Evolutionary conservation across 2,329 filamentous ascomycete genomes (phyloP), one percentile per base, ranked within the genome.

Genomic region (Neocucurbitaria cava): DNA sequence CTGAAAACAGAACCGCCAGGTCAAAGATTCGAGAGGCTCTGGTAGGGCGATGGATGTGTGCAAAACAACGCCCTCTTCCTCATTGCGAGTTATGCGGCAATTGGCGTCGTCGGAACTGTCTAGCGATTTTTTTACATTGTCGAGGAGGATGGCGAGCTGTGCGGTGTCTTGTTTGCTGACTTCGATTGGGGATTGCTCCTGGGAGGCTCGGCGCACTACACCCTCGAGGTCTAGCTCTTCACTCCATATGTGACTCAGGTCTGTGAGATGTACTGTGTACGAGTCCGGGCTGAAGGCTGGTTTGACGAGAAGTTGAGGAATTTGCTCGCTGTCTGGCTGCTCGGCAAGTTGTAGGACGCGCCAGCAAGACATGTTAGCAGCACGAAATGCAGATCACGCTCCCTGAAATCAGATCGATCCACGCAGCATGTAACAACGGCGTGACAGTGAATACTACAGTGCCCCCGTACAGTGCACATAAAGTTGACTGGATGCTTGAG

Each of bases 171-270:
- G 87, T 61, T 89, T 87, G 68, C 83, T 87, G 1, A 90, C 87
- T 69, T 94, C 89, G 56, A 94, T 92, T 56, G 84, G 87, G 15
- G 88, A 90, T 63, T 86, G 82, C 62, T 88, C 82, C 21, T 83
- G 76, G 51, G 85, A 79, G 26, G 86, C 88, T 54, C 89, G 84
- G 54, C 81, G 77, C 50, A 87, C 82, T 52, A 94, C 89, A 10
- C 79, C 81, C n/a, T 79, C 80, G 20, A 85, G 79, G 51, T 86
- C 82, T 20, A 92, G 76, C 8, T 73, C 80, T 74, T 93, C 90
- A 23, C 79, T 76, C 90, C 90, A 95, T n/a, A 92, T 78, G 61
- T 87, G 84, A 68, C 84, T 87, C 54, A 92, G 80, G 69, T 94
- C 90, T 2, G 89, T 91, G 35, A 94, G 70, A 53, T 85, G 81